phyloP scores from a whole-genome alignment of 805 yeast genomes.

The Pichia californica region DNA sequence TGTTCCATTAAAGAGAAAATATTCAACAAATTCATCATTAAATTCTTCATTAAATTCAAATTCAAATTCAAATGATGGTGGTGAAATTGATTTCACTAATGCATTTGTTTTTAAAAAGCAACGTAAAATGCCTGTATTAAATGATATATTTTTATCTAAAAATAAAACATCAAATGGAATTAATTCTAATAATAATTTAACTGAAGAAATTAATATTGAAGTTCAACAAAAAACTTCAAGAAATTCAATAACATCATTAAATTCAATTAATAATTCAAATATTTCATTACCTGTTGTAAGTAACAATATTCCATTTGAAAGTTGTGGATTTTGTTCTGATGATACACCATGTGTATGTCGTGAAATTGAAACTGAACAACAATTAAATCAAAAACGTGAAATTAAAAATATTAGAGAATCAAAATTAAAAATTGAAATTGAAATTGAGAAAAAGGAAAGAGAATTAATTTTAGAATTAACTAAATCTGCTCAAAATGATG shows the following conservation, averaged over 20 bases:
- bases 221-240: neutral
- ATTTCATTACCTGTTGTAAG: neutral
- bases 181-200: too few species aligned
- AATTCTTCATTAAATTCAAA: neutral
- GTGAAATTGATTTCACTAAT: slow-evolving; percentile 55
- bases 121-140: slow-evolving; percentile 15
- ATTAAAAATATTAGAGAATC: slow-evolving; percentile 5
- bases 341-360: slow-evolving; percentile 90
- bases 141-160: slow-evolving; percentile 4
- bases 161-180: neutral
- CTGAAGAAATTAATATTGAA: too few species aligned
- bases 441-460: slow-evolving; percentile 12
- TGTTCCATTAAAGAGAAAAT: slow-evolving; percentile 44
- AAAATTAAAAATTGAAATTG: slow-evolving; percentile 11
- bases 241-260: neutral
- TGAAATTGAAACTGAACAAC: slow-evolving; percentile 52
- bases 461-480: slow-evolving; percentile 11
- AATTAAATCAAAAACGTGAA: neutral
- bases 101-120: slow-evolving; percentile 28
- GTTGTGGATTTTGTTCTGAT: slow-evolving; percentile 92
- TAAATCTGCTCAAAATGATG: slow-evolving; percentile 7
- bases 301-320: slow-evolving; percentile 38
- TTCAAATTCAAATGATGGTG: slow-evolving; percentile 18
- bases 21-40: neutral
- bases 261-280: neutral